phyloP scores from a whole-genome alignment of 108 stramenopile species.

The Pseudonitzschia delicatissima region DNA sequence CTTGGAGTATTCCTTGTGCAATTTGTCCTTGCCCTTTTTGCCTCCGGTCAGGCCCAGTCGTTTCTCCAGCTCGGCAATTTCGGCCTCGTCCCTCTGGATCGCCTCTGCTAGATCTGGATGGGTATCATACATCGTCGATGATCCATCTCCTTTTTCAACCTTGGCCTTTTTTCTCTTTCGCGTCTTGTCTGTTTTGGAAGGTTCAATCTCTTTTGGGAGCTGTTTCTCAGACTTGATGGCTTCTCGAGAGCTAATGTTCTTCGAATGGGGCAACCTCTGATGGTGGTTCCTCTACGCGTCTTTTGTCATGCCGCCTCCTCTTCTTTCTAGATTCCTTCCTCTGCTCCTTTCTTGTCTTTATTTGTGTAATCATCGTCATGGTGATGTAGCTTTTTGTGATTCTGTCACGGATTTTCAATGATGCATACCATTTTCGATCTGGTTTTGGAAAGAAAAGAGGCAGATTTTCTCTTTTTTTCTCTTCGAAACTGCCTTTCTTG shows the following conservation, averaged over 20 bases:
- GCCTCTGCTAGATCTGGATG: conserved; percentile 65
- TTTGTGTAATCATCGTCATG: conserved; percentile 18
- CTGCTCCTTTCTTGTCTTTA: conserved; percentile 22
- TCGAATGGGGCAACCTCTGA: not conserved
- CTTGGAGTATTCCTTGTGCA: conserved; percentile 77
- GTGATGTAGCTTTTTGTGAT: not conserved
- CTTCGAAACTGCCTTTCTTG: too few species aligned
- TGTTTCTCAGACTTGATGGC: not conserved
- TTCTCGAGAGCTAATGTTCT: not conserved
- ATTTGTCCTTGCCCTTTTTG: conserved; percentile 29
- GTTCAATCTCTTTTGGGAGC: not conserved
- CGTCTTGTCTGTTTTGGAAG: not conserved
- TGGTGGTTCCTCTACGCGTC: not conserved
- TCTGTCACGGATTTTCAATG: not conserved
- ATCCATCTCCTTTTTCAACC: not conserved
- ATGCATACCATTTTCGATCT: too few species aligned
- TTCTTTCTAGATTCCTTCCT: conserved; percentile 29
- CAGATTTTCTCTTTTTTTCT: too few species aligned
- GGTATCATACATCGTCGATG: conserved; percentile 12
- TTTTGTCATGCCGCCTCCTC: conserved; percentile 8
- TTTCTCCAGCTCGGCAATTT: conserved; percentile 76
- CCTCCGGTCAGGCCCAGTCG: conserved; percentile 50
- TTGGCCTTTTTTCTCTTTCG: not conserved
- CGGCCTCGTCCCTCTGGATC: conserved; percentile 69
- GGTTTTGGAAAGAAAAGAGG: too few species aligned